Evolutionary conservation across 805 yeast species (phyloP), one percentile per base, ranked within the genome.

Genomic region (Lipomyces chichibuensis): DNA sequence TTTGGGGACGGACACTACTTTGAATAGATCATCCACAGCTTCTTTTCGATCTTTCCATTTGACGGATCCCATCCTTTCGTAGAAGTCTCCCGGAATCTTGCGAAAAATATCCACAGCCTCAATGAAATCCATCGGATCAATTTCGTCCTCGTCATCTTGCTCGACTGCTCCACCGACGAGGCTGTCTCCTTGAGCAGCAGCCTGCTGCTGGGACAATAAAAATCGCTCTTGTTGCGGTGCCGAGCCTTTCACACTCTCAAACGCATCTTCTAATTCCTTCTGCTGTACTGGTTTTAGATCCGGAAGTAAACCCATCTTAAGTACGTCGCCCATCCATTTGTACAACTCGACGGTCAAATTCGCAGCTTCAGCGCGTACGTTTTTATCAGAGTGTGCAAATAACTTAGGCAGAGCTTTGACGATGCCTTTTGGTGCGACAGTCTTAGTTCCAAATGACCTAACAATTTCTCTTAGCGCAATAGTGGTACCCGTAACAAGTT

Each of bases 41-140:
- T 91, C 97, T 65, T 90, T 92, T 69, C 99, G 83, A 62, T 93
- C 98, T 75, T 92, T 92, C 99, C 99, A 95, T 74, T 89, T 88
- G 0, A 87, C 69, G 1, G 93, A 87, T 0, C 81, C 76, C 39
- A 92, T 78, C 71, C 86, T 80, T 1, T 81, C 74, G 35, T 82
- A 73, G 65, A 92, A 84, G 72, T 88, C 88, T 2, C 79, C 73
- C 0, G 98, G 97, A 0, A 93, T 72, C 69, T 86, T 85, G 23
- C 85, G 77, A 39, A 90, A 75, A 0, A 93, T 87, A 33, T 87
- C 88, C 5, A 87, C 88, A 0, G 94, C 88, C 14, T 87, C 90
- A 57, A 88, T 82, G 70, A 90, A 75, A 66, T 89, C 92, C 75
- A 83, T 88, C 0, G 96, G 88, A 74, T 90, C 96, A 27, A 87